Base-by-base conservation (phyloP, 164 flowering plant species). In the Cinnamomum chago region DNA sequence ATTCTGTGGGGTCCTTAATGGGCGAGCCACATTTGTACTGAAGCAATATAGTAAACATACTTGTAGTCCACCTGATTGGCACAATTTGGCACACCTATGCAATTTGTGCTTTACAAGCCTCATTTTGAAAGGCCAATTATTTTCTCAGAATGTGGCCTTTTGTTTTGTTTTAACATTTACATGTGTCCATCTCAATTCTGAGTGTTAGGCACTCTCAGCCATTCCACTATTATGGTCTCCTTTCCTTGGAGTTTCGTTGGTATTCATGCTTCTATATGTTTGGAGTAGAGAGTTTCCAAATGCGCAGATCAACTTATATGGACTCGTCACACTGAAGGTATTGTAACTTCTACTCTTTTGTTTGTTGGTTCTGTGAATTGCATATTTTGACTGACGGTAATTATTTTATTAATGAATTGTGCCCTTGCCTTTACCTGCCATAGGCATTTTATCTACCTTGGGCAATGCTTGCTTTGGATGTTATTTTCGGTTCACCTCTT, bases 401-500 rank as follows among this genome's bases (percentile, higher is more conserved):
- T 70, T 70, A 70, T 70, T 70, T 24, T 52, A 60, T 50, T 52
- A 50, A 50, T 18, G 62, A 72, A 3, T 51, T 22, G 30, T 28
- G 50, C 10, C 47, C 51, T 5, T 58, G 25, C 13, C 11, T 62
- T 3, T 58, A 28, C 9, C 23, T 30, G 35, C 75, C 51, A 73
- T 92, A 96, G 99, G 98, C 97, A 65, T 96, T 96, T 82, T 96
- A 96, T 81, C 82, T 96, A 24, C 99, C 99, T 65, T 96, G 98
- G 99, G 91, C 94, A 67, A 94, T 96, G 98, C 95, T 96, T 62
- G 93, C 81, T 30, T 77, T 96, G 81, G 99, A 96, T 81, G 97
- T 92, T 70, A 85, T 96, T 67, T 96, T 96, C 76, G 99, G 99
- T 78, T 89, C 98, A 17, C 81, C 84, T 7, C 74, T 89, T 58